Evolutionary conservation across 177 flowering plant species (phyloP), one percentile per base, ranked within the genome.

Genomic region (Telopea speciosissima): DNA sequence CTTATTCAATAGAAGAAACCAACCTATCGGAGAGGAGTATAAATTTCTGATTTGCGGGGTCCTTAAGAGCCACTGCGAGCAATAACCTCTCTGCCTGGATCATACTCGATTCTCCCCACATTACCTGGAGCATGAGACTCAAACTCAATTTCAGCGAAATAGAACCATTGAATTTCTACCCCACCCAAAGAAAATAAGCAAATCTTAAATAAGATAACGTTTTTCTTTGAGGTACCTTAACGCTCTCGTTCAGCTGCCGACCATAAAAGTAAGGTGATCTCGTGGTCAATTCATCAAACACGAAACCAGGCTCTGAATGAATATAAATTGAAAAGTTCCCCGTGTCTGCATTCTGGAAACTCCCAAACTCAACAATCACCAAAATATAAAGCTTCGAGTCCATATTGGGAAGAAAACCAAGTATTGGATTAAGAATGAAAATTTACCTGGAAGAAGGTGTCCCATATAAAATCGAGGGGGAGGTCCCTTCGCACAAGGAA

Each of bases 41-140:
- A 81, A 95, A 95, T 84, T 97, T 85, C 78, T 86, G 94, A 75
- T 92, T 95, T 56, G 93, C 91, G 0, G 90, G 91, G 79, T 95
- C 97, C 66, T 85, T 78, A 67, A 95, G 88, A 65, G 97, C 99
- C 67, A 79, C 84, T 26, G 59, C 88, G 59, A 95, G 72, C 61
- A 95, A 80, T 80, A 92, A 80, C 73, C 89, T 84, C 83, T 95
- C 97, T 0, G 97, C 99, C 72, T 81, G 77, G 75, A 95, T 91
- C 99, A 95, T 95, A 81, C 88, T 95, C 16, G 97, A 80, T 67
- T 90, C 91, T 64, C 99, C 99, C 99, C 99, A 95, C n/a, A 33
- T 83, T 65, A 94, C 99, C 99, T 95, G 72, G 36, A 69, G 52
- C 59, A 78, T 44, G 19, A 40, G 8, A 13, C 24, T 23, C 2